Evolutionary conservation across 2,329 filamentous ascomycete genomes (phyloP).

Genomic region (Neonectria coccinea): DNA sequence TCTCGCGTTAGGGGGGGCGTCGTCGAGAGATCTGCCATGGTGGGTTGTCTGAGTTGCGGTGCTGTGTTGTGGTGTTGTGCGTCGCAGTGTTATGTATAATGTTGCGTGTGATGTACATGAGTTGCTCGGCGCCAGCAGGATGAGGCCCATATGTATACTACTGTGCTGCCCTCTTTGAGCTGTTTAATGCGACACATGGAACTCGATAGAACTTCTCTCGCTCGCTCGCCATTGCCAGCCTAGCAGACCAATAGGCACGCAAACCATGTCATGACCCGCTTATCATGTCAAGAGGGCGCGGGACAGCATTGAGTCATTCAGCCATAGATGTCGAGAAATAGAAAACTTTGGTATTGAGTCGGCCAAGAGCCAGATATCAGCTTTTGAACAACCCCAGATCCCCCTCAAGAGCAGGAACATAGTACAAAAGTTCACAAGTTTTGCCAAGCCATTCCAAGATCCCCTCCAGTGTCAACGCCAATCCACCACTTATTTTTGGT

Average conservation of each 20-base stretch:
- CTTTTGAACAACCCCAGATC: conserved; percentile 45
- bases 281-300: conserved; percentile 19
- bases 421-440: conserved; percentile 44
- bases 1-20: conserved; percentile 75
- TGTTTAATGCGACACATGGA: not conserved
- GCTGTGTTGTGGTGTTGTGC: not conserved
- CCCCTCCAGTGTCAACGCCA: conserved; percentile 34
- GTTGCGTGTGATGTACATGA: not conserved
- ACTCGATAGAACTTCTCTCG: conserved; percentile 5
- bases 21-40: conserved; percentile 66
- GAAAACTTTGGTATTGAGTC: conserved; percentile 33
- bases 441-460: conserved; percentile 41
- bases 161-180: not conserved
- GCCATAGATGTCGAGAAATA: conserved; percentile 6
- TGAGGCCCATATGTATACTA: not conserved
- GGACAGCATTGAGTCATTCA: not conserved
- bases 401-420: conserved; percentile 40
- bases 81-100: not conserved
- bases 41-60: conserved; percentile 19
- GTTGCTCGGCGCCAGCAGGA: not conserved
- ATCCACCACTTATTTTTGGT: conserved; percentile 73
- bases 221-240: conserved; percentile 4
- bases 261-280: conserved; percentile 20
- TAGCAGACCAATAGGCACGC: conserved; percentile 1
- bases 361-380: conserved; percentile 38